phyloP scores from a whole-genome alignment of 1,284 basidiomycete species.

The Ceratobasidium theobromae region DNA sequence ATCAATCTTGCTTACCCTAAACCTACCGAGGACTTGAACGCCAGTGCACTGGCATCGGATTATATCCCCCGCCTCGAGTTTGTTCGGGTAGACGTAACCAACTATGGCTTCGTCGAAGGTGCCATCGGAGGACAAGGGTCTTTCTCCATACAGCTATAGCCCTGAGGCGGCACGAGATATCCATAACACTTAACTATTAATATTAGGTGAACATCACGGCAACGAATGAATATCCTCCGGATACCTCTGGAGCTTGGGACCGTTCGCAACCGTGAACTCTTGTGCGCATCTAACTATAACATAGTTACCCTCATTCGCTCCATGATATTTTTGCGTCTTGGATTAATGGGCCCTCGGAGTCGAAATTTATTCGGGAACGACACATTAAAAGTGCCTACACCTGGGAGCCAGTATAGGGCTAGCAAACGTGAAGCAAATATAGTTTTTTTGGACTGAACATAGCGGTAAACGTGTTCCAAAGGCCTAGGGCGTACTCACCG shows the following conservation, averaged over 20 bases:
- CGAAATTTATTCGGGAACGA: not conserved
- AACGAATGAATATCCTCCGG: slow-evolving; percentile 80
- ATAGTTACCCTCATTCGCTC: not conserved
- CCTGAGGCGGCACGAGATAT: slow-evolving; percentile 4
- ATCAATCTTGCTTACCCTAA: not conserved
- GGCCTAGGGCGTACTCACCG: no score
- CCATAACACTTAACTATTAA: slow-evolving; percentile 73
- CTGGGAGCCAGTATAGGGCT: not conserved
- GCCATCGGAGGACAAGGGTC: slow-evolving; percentile 14
- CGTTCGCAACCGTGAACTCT: slow-evolving; percentile 86
- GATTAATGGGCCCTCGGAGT: not conserved
- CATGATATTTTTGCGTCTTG: not conserved
- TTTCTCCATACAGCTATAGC: no score
- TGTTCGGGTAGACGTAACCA: not conserved
- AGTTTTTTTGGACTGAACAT: no score
- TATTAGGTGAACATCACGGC: slow-evolving; percentile 94
- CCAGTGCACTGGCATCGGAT: not conserved
- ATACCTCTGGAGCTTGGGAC: slow-evolving; percentile 65
- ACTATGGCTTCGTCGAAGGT: not conserved
- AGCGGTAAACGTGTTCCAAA: no score
- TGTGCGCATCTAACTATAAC: slow-evolving; percentile 93
- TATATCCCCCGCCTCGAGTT: slow-evolving; percentile 6
- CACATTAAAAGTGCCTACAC: not conserved
- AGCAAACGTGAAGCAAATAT: not conserved
- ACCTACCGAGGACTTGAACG: not conserved